phyloP scores from a whole-genome alignment of 768 basidiomycete species.

The Chalciporus sphaerocephalus region DNA sequence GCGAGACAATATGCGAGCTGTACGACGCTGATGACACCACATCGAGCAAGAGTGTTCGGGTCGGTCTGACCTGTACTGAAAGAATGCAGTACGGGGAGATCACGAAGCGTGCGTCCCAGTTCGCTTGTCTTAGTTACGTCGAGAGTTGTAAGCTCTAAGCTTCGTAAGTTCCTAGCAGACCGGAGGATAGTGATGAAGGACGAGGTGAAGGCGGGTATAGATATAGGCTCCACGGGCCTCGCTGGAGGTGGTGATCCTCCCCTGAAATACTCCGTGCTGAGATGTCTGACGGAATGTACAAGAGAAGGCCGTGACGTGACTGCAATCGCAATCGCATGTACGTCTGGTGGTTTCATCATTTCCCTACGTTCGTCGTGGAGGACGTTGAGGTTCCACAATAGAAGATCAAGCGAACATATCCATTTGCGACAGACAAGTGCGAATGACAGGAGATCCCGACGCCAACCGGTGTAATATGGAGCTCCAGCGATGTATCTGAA shows the following conservation, averaged over 20 bases:
- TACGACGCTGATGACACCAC: not conserved
- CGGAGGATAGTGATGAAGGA: not conserved
- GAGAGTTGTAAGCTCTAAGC: not conserved
- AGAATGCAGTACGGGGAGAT: not conserved
- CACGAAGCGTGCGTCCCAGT: not conserved
- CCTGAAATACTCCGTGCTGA: not conserved
- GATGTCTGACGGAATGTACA: not conserved
- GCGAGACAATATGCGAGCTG: slow-evolving; percentile 1
- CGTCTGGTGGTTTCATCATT: not conserved
- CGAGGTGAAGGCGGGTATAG: not conserved
- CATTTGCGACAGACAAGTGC: not conserved
- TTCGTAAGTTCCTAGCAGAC: not conserved
- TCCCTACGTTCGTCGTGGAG: not conserved
- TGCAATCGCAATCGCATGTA: not conserved
- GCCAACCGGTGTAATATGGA: not conserved
- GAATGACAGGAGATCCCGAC: not conserved
- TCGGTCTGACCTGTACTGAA: not conserved
- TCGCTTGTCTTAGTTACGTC: not conserved
- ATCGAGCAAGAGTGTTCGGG: not conserved
- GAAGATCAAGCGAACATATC: not conserved
- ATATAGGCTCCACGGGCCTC: not conserved
- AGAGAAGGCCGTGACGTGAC: not conserved
- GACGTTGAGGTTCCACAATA: not conserved
- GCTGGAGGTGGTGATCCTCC: not conserved
- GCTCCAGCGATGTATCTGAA: not conserved